Base-by-base conservation (phyloP, 805 yeast genomes). In the Wickerhamomyces sydowiorum region DNA sequence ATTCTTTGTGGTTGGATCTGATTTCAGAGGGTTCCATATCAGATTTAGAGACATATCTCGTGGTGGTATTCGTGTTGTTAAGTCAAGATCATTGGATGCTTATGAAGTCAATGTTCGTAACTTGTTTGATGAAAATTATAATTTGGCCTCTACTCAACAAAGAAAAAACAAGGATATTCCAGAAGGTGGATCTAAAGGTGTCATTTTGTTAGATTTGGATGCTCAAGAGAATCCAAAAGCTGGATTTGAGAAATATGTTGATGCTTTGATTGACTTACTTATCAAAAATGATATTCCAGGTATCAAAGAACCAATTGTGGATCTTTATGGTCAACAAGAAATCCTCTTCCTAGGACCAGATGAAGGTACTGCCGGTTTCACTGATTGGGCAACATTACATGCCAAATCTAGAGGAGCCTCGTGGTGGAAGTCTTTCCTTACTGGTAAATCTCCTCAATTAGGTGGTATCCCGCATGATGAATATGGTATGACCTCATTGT, bases 381-480 rank as follows among this genome's bases (percentile, higher is more conserved):
- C 89, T 40, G 90, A 93, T 64, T 91, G 98, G 98, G 98, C 99
- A 10, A 93, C 98, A 21, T 67, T 80, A 52, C 98, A 91, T 61
- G 98, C 99, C 22, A 80, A 85, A 56, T 66, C 69, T 43, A 82
- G 99, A 66, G 95, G 96, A 48, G 96, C 98, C 37, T 84, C 89
- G 40, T 88, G 96, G 89, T 91, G 99, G 99, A 91, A 88, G 67
- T 91, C 98, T 1, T 91, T 91, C 72, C 83, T 93, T 66, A 91
- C 99, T 25, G 99, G 99, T 53, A 93, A 93, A 69, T 78, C 89
- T 34, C 96, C 96, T 43, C 67, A 75, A 34, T 66, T 91, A 44
- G 99, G 99, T 58, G 99, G 99, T 62, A 93, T 91, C 60, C 99
- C 99, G 39, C 99, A 91, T 65, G 99, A 91, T 62, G 91, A 78